Base-by-base conservation (phyloP, 345 rosid genomes). In the Clausena lansium region DNA sequence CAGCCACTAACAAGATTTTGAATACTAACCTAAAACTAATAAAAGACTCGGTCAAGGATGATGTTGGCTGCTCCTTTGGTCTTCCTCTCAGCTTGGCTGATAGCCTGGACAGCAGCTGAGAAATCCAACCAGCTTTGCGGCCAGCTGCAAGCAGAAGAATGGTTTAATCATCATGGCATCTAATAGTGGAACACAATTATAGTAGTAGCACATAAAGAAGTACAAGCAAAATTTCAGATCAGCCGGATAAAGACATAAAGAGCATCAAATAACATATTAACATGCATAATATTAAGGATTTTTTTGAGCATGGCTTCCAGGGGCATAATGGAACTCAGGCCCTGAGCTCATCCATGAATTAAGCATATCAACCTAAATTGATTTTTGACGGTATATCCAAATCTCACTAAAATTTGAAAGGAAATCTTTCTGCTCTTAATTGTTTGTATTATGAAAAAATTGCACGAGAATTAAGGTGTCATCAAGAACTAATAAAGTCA, bases 31-130 rank as follows among this genome's bases (percentile, higher is more conserved):
- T 93, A 32, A 71, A 81, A 76, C 76, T 88, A 17, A 88, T 71
- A 19, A 84, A 70, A 10, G 90, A 84, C 28, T 88, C 78, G 38
- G 81, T 71, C 22, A 50, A 54, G 3, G 72, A 50, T 57, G 87
- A 74, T 75, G 77, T 27, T 1, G 81, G 55, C 52, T 61, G 70
- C 24, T 86, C 87, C 19, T 54, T 30, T 74, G 86, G 87, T 78
- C 76, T 89, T 66, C 93, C 82, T 85, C 93, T 84, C 63, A 93
- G 86, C 86, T 87, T 91, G 33, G 93, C 88, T 2, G 73, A 83
- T 68, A 91, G 65, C 85, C 83, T 89, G 7, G 84, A 78, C 22
- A 90, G 70, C 76, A 94, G 80, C 77, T 55, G 80, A 71, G 84
- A 71, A 60, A 90, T 80, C 82, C 68, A 73, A 63, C 87, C 78